Base-by-base conservation (phyloP, 106 monocot species). In the Hemerocallis citrina region DNA sequence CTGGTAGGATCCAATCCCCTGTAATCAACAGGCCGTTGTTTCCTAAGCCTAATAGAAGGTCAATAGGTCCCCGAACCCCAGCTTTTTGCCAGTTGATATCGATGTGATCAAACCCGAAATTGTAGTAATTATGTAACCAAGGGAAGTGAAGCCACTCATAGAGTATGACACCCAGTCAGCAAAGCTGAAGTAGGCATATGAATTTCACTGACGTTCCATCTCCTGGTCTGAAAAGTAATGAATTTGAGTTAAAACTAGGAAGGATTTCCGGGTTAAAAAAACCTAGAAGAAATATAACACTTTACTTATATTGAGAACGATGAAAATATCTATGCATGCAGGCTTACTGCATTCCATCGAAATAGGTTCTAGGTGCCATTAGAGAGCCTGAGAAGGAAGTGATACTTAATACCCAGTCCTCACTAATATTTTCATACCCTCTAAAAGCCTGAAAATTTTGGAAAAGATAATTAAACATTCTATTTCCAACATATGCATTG, bases 1-100 rank as follows among this genome's bases (percentile, higher is more conserved):
- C 92, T 19, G 92, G 92, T 10, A 93, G 63, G 41, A 93, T 93
- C 92, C 92, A 93, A 51, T 93, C 92, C 14, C 81, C 84, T 27
- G 78, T 68, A 38, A 81, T 84, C 52, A 88, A 88, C 0, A 88
- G 92, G 1, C 92, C 92, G 0, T 65, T 48, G 45, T 81, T 75
- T 6, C 92, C 88, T n/a, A n/a, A n/a, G n/a, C n/a, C n/a, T 27
- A 80, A 51, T 16, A 93, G 67, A 30, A 69, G 66, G 61, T 88
- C 84, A 19, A 76, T 23, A 7, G 88, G 72, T 22, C 88, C 92
- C 20, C 44, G 36, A 47, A 93, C 22, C 11, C 92, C 88, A 0
- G 73, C 46, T 33, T 85, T 81, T 17, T 52, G 64, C 92, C 92
- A 77, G 14, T 48, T 67, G 74, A 88, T 79, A n/a, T 79, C 75